phyloP scores from a whole-genome alignment of 2,329 filamentous ascomycete genomes.

The Lasiodiplodia theobromae region DNA sequence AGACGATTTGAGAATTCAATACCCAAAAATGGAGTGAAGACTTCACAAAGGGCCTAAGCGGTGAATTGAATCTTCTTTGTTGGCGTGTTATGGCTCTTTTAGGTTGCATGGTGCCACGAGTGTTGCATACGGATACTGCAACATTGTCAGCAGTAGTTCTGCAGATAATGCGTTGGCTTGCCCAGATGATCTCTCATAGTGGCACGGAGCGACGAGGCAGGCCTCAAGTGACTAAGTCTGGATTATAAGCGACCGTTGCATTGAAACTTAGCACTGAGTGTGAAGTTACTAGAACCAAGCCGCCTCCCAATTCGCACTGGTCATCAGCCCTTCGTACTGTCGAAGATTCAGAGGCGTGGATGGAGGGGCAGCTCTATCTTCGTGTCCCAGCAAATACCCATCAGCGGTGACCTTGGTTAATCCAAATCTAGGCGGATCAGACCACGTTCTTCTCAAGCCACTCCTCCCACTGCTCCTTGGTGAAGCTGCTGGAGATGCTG shows the following conservation, averaged over 20 bases:
- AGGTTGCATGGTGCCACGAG: too few species aligned
- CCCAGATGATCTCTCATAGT: not conserved
- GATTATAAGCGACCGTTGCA: too few species aligned
- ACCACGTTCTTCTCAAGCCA: slow-evolving; percentile 74
- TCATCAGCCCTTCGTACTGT: not conserved
- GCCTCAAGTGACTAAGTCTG: not conserved
- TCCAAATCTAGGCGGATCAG: slow-evolving; percentile 38
- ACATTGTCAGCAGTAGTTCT: not conserved
- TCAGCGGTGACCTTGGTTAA: not conserved
- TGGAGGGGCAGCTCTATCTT: not conserved
- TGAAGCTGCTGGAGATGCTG: slow-evolving; percentile 81
- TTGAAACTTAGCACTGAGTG: too few species aligned
- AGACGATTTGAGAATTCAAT: not conserved
- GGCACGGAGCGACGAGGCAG: not conserved
- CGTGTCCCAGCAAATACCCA: not conserved
- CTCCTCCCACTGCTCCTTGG: slow-evolving; percentile 80
- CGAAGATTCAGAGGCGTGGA: not conserved
- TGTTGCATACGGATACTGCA: not conserved
- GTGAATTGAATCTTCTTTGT: not conserved
- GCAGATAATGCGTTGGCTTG: not conserved
- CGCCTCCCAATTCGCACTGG: too few species aligned
- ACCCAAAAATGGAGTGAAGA: too few species aligned
- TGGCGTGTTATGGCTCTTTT: not conserved
- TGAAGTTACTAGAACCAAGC: not conserved
- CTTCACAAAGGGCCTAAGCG: too few species aligned